A percentile compares a stretch with the other conserved stretches of the same genome.
These are phyloP conservation scores for Trametes sp. DNA, from an alignment of 1,284 basidiomycete genomes.

Conservation along the genomic window DNA sequence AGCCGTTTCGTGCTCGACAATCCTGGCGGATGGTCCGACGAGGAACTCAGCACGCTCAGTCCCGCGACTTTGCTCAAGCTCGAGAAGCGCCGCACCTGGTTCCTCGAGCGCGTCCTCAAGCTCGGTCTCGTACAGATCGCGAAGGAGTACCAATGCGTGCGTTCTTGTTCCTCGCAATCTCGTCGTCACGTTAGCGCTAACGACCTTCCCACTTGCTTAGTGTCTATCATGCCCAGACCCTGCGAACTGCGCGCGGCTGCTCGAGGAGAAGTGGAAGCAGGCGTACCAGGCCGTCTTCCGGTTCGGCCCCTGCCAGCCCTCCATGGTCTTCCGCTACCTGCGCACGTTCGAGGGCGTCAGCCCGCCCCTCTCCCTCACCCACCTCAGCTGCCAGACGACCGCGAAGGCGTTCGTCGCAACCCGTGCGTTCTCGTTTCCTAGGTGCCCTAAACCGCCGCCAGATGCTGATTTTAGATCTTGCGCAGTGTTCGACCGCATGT, in stretches of 20 bases:
- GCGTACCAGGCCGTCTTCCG: constrained; percentile 89
- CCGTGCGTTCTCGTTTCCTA: constrained; percentile 55
- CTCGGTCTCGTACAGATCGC: constrained; percentile 86
- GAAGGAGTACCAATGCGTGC: constrained; percentile 90
- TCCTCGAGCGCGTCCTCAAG: constrained; percentile 92
- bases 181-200: constrained; percentile 21
- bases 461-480: not conserved
- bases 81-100: constrained; percentile 91
- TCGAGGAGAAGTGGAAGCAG: constrained; percentile 93
- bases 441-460: not conserved
- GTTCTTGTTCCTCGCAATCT: constrained; percentile 37
- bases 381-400: constrained; percentile 86
- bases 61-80: constrained; percentile 86
- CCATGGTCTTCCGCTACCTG: constrained; percentile 89
- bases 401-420: constrained; percentile 88
- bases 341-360: constrained; percentile 84
- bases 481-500: constrained; percentile 92
- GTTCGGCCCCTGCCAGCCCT: constrained; percentile 88
- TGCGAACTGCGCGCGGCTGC: constrained; percentile 78
- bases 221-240: constrained; percentile 87
- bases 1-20: constrained; percentile 92
- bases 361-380: constrained; percentile 80
- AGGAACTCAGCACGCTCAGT: constrained; percentile 81
- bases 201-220: constrained; percentile 47
- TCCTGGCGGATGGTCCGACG: constrained; percentile 84